These are phyloP conservation scores for Citrus unshiu DNA, from an alignment of 345 rosid species.

Conservation along the genomic window DNA sequence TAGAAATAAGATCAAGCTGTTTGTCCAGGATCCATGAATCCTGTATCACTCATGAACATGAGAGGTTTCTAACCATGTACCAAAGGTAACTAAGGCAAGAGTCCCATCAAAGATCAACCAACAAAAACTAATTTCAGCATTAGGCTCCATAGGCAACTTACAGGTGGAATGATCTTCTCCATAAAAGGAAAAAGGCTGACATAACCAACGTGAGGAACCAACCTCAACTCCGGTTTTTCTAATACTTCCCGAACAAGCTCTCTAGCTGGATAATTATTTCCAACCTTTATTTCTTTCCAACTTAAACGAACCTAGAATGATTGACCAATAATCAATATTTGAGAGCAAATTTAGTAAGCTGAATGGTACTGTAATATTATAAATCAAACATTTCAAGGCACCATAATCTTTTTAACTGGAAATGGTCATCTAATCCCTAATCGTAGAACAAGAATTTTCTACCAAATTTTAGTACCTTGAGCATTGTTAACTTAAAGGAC, in stretches of 20 bases:
- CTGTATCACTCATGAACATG: slow-evolving; percentile 26
- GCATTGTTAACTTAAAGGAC: neutral
- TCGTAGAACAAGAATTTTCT: neutral
- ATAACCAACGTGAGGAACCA: slow-evolving; percentile 90
- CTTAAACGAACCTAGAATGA: slow-evolving; percentile 64
- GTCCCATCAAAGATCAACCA: neutral
- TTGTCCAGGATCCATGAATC: slow-evolving; percentile 76
- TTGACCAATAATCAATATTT: slow-evolving; percentile 12
- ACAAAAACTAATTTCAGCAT: neutral
- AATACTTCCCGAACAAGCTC: slow-evolving; percentile 79
- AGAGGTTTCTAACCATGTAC: neutral
- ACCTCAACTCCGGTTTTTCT: slow-evolving; percentile 58
- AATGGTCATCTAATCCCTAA: neutral
- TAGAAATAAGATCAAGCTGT: slow-evolving; percentile 85
- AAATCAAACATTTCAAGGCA: neutral
- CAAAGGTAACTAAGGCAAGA: neutral
- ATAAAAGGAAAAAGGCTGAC: slow-evolving; percentile 97
- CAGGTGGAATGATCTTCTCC: slow-evolving; percentile 73
- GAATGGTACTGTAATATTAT: neutral
- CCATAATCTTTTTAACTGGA: neutral
- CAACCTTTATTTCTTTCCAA: slow-evolving; percentile 58
- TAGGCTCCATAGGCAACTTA: slow-evolving; percentile 37
- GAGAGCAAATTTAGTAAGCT: neutral
- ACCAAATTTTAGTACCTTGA: neutral
- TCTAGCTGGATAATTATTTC: slow-evolving; percentile 39